A percentile compares a stretch with the other conserved stretches of the same genome.
These are phyloP conservation scores for Debaryomycetaceae sp. DNA, from an alignment of 1,139 yeast species.

Conservation along the genomic window DNA sequence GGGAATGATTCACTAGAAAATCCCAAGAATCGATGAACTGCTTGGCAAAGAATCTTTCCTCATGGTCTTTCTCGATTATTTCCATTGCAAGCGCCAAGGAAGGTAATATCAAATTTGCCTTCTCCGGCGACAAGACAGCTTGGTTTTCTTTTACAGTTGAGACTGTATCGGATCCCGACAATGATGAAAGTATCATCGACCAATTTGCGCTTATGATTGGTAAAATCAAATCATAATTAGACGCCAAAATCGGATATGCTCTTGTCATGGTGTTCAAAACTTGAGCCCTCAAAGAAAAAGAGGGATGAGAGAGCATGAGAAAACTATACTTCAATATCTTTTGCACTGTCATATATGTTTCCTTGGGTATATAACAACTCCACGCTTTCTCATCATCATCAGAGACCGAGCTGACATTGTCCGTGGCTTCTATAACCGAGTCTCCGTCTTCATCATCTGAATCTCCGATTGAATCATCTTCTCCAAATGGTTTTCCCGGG, in stretches of 20 bases:
- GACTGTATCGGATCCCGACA: slow-evolving; percentile 15
- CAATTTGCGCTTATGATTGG: slow-evolving; percentile 72
- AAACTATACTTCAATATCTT: slow-evolving; percentile 69
- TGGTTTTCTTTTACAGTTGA: slow-evolving; percentile 8
- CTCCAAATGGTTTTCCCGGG: slow-evolving; percentile 33
- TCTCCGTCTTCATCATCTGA: slow-evolving; percentile 36
- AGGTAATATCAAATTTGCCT: slow-evolving; percentile 12
- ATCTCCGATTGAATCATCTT: slow-evolving; percentile 17
- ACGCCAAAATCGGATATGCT: slow-evolving; percentile 59
- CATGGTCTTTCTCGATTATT: slow-evolving; percentile 27
- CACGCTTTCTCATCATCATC: slow-evolving; percentile 37
- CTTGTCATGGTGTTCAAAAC: slow-evolving; percentile 50
- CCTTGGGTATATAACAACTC: slow-evolving; percentile 61
- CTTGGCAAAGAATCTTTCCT: slow-evolving; percentile 30
- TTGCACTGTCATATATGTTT: slow-evolving; percentile 54
- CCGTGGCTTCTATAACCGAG: slow-evolving; percentile 20
- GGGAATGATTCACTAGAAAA: slow-evolving; percentile 17
- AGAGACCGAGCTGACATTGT: slow-evolving; percentile 8
- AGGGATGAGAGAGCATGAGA: slow-evolving; percentile 65
- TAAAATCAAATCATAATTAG: slow-evolving; percentile 54
- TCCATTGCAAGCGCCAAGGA: slow-evolving; percentile 23
- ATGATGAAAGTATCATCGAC: slow-evolving; percentile 39
- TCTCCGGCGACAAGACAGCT: slow-evolving; percentile 5
- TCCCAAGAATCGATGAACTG: slow-evolving; percentile 39
- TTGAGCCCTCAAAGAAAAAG: slow-evolving; percentile 52